A percentile compares a stretch with the other conserved stretches of the same genome.
These are phyloP conservation scores for Pachysandra terminalis DNA, from an alignment of 164 flowering plant genomes.

Conservation along the genomic window DNA sequence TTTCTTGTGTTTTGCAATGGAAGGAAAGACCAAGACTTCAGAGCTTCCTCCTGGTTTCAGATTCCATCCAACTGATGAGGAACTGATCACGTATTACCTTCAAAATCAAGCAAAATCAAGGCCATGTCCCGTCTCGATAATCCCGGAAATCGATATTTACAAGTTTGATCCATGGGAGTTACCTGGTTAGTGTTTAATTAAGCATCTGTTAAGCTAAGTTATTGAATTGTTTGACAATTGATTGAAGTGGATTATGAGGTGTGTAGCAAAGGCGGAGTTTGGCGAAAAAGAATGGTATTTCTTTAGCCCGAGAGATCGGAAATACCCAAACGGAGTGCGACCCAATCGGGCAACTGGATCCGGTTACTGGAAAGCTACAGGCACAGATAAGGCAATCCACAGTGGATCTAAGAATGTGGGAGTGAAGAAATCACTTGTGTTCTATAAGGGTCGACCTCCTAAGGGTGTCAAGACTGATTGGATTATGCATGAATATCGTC, in stretches of 20 bases:
- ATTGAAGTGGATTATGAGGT: background rate
- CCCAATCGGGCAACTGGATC: slow-evolving; percentile 79
- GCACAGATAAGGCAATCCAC: slow-evolving; percentile 68
- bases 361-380: slow-evolving; percentile 90
- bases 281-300: too few species aligned
- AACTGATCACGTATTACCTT: too few species aligned
- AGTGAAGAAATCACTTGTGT: slow-evolving; percentile 74
- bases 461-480: slow-evolving; percentile 68
- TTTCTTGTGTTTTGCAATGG: slow-evolving; percentile 17
- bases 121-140: slow-evolving; percentile 70
- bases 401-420: slow-evolving; percentile 61
- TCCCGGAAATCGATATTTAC: slow-evolving; percentile 85
- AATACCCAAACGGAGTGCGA: slow-evolving; percentile 72
- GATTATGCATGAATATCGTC: too few species aligned
- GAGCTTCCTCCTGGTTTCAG: slow-evolving; percentile 87
- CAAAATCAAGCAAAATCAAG: slow-evolving; percentile 55
- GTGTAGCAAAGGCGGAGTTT: slow-evolving; percentile 52
- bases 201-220: background rate
- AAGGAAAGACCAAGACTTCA: slow-evolving; percentile 19
- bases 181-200: slow-evolving; percentile 51
- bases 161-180: slow-evolving; percentile 93
- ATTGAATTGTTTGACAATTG: too few species aligned
- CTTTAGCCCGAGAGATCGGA: too few species aligned
- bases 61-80: slow-evolving; percentile 88
- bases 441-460: slow-evolving; percentile 75